Evolutionary conservation across 75 land plant genomes (phyloP).

Genomic region (Azolla pinnata): DNA sequence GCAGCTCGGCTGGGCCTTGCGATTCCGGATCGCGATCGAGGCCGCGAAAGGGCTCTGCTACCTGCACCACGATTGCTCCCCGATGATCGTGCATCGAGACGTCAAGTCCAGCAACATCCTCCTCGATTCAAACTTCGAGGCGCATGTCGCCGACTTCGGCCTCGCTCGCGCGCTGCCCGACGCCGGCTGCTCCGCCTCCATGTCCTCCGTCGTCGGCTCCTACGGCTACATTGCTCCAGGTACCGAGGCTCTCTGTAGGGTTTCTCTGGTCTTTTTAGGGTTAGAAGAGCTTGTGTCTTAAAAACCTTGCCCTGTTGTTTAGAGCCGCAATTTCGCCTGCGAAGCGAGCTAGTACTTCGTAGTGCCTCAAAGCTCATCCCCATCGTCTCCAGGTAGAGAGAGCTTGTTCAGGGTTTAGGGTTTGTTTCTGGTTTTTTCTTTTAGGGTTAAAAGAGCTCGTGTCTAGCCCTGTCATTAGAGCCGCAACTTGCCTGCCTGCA

Average conservation of each 20-base stretch:
- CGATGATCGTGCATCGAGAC: constrained; percentile 67
- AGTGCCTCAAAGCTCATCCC: too few relatives aligned
- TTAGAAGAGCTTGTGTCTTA: too few relatives aligned
- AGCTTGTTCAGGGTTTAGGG: too few relatives aligned
- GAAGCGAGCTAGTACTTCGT: too few relatives aligned
- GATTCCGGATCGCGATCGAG: constrained; percentile 54
- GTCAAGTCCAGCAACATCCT: constrained; percentile 72
- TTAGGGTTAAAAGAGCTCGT: too few relatives aligned
- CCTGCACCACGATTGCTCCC: constrained; percentile 77
- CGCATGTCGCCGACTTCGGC: constrained; percentile 73
- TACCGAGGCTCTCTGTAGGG: constrained; percentile 8
- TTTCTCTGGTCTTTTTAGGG: too few relatives aligned
- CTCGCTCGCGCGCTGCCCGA: constrained; percentile 40
- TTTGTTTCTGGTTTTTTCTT: too few relatives aligned
- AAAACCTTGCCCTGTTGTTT: too few relatives aligned
- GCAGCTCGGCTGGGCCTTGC: constrained; percentile 48
- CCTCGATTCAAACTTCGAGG: constrained; percentile 60
- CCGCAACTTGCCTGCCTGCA: too few relatives aligned
- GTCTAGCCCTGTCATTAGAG: too few relatives aligned
- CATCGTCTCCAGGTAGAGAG: too few relatives aligned
- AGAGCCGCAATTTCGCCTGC: too few relatives aligned
- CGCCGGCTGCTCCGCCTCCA: constrained; percentile 41
- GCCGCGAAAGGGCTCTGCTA: constrained; percentile 67
- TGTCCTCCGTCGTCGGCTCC: constrained; percentile 77
- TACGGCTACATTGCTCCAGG: constrained; percentile 91